Percentiles rank a stretch among this genome's conserved stretches.
These are phyloP conservation scores for Neospora caninum DNA, from an alignment of 169 alveolate genomes.

Conservation along the genomic window DNA sequence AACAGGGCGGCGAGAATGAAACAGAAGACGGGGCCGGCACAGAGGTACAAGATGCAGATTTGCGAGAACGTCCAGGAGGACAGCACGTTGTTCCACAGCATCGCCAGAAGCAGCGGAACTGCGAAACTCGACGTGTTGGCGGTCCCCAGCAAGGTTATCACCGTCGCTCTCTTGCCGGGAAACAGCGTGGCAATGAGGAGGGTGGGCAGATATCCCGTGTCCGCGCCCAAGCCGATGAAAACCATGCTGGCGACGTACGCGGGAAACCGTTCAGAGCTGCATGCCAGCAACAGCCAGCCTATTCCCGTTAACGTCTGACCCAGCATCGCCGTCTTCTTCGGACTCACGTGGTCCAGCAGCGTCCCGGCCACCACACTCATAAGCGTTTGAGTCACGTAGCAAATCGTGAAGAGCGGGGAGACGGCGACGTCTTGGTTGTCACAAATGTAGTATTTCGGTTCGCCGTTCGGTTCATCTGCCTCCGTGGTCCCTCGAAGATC, in stretches of 20 bases:
- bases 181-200: constrained; percentile 28
- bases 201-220: constrained; percentile 58
- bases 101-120: constrained; percentile 56
- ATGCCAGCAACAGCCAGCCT: constrained; percentile 55
- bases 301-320: constrained; percentile 49
- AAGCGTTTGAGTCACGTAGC: constrained; percentile 45
- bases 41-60: constrained; percentile 47
- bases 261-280: background rate
- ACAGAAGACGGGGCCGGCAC: constrained; percentile 41
- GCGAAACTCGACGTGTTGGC: constrained; percentile 66
- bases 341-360: constrained; percentile 60
- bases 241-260: constrained; percentile 47
- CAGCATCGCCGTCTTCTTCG: constrained; percentile 56
- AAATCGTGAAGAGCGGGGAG: constrained; percentile 39
- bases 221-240: constrained; percentile 58
- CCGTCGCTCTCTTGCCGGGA: constrained; percentile 31
- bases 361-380: constrained; percentile 66
- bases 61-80: constrained; percentile 26
- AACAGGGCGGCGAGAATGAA: constrained; percentile 47
- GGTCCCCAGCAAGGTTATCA: constrained; percentile 53
- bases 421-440: constrained; percentile 65
- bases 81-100: background rate
- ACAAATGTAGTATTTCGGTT: constrained; percentile 28
- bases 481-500: background rate
- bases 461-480: background rate